Evolutionary conservation across 1,284 basidiomycete species (phyloP).

Genomic region (Coniferiporia sulphurascens): DNA sequence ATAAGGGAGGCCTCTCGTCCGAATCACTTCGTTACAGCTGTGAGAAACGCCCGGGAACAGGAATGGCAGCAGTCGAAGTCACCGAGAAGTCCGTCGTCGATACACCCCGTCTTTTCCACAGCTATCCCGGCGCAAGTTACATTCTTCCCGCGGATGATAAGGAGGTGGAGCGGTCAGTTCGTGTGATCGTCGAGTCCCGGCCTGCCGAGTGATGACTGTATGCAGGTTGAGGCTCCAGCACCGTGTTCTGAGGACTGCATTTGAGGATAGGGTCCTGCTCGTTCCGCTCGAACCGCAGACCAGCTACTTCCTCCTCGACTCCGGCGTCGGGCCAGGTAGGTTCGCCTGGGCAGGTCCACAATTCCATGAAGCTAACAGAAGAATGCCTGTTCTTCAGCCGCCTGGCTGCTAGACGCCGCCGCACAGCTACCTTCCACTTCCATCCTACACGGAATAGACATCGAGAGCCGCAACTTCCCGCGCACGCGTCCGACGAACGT

Average conservation of each 20-base stretch:
- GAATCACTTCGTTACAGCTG: too few relatives aligned
- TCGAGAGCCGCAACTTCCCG: neutral
- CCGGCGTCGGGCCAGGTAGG: slow-evolving; percentile 3
- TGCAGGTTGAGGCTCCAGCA: slow-evolving; percentile 1
- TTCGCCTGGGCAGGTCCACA: too few relatives aligned
- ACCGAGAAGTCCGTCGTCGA: neutral
- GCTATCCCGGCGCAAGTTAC: neutral
- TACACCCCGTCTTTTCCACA: neutral
- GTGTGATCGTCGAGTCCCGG: neutral
- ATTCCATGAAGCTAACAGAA: too few relatives aligned
- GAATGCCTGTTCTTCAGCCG: neutral
- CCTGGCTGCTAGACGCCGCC: neutral
- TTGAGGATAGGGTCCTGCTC: neutral
- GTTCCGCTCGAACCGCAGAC: neutral
- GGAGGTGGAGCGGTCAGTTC: neutral
- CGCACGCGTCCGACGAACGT: slow-evolving; percentile 20
- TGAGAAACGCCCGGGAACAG: too few relatives aligned
- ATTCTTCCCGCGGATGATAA: slow-evolving; percentile 3
- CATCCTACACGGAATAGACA: slow-evolving; percentile 2
- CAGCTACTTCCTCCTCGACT: slow-evolving; percentile 2
- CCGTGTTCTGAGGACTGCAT: neutral
- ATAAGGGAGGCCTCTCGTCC: too few relatives aligned
- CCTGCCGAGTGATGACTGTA: neutral
- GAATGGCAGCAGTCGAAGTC: too few relatives aligned
- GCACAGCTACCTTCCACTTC: neutral